These are phyloP conservation scores for Ramularia collo-cygni DNA, from an alignment of 2,329 filamentous ascomycete species.

Conservation along the genomic window DNA sequence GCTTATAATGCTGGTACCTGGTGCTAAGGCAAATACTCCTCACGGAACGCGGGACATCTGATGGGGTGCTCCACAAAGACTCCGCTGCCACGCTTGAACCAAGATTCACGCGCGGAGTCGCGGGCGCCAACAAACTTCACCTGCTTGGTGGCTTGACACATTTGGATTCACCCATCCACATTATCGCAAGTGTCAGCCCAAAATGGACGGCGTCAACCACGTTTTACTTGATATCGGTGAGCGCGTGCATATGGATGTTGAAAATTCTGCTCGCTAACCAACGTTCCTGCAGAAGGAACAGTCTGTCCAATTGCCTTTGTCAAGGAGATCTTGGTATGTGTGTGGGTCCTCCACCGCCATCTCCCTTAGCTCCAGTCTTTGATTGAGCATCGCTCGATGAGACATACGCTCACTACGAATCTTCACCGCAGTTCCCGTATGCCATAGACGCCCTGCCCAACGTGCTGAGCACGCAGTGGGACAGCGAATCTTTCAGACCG, in stretches of 20 bases:
- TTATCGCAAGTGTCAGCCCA: slow-evolving; percentile 8
- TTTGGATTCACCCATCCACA: neutral
- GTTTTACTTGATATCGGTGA: slow-evolving; percentile 35
- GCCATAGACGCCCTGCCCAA: slow-evolving; percentile 59
- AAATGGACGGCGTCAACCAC: slow-evolving; percentile 26
- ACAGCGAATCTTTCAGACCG: slow-evolving; percentile 54
- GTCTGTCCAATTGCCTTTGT: slow-evolving; percentile 80
- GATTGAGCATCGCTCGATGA: no score
- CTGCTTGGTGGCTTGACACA: neutral
- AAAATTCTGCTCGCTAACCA: slow-evolving; percentile 4
- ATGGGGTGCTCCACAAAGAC: no score
- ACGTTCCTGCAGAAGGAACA: slow-evolving; percentile 58
- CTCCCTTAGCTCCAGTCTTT: no score
- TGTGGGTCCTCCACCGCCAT: slow-evolving; percentile 35
- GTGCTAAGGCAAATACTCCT: no score
- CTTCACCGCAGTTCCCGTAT: slow-evolving; percentile 62
- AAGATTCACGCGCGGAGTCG: neutral
- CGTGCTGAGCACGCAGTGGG: slow-evolving; percentile 61
- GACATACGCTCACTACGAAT: slow-evolving; percentile 1
- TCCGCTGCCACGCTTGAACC: neutral
- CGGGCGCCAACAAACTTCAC: neutral
- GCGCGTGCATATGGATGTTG: slow-evolving; percentile 1
- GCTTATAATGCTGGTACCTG: no score
- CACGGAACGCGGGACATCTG: no score
- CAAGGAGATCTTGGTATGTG: slow-evolving; percentile 74